Percentiles rank a stretch among this genome's conserved stretches.
These are phyloP conservation scores for Bisporella sp. DNA, from an alignment of 2,329 filamentous ascomycete species.

Conservation along the genomic window DNA sequence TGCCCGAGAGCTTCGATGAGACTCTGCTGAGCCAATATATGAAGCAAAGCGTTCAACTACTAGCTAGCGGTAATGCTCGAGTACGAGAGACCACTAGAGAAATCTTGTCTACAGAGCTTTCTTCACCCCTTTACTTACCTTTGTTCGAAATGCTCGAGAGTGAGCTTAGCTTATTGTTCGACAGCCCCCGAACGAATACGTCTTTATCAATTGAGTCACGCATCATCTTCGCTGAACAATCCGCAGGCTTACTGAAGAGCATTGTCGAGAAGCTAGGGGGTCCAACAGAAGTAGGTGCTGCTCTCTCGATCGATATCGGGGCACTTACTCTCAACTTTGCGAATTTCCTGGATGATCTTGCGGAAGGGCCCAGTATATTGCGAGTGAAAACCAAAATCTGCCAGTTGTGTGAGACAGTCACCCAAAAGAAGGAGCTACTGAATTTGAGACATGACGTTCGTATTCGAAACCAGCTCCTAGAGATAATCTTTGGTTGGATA, in stretches of 20 bases:
- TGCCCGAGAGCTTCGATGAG: slow-evolving; percentile 53
- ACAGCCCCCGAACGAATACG: slow-evolving; percentile 43
- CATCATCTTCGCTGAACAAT: slow-evolving; percentile 61
- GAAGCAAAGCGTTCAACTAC: slow-evolving; percentile 55
- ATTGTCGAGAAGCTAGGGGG: slow-evolving; percentile 59
- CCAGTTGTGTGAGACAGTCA: slow-evolving; percentile 58
- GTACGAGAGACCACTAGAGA: slow-evolving; percentile 62
- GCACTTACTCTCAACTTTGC: slow-evolving; percentile 58
- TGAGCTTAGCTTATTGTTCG: slow-evolving; percentile 57
- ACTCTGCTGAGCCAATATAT: slow-evolving; percentile 54
- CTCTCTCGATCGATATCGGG: slow-evolving; percentile 57
- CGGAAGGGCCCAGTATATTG: slow-evolving; percentile 48
- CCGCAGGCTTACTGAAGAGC: slow-evolving; percentile 54
- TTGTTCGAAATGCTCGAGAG: slow-evolving; percentile 59
- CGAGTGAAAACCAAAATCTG: slow-evolving; percentile 65
- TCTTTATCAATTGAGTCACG: slow-evolving; percentile 51
- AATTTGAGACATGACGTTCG: slow-evolving; percentile 63
- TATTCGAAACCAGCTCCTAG: slow-evolving; percentile 60
- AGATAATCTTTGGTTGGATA: slow-evolving; percentile 64
- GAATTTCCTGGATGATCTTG: slow-evolving; percentile 54
- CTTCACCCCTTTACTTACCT: slow-evolving; percentile 52
- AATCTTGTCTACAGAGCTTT: slow-evolving; percentile 58
- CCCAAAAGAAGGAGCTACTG: slow-evolving; percentile 59
- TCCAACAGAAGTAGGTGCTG: slow-evolving; percentile 53
- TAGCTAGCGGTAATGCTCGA: slow-evolving; percentile 56